phyloP scores from a whole-genome alignment of 1,284 basidiomycete species.

The Heterobasidion occidentale region DNA sequence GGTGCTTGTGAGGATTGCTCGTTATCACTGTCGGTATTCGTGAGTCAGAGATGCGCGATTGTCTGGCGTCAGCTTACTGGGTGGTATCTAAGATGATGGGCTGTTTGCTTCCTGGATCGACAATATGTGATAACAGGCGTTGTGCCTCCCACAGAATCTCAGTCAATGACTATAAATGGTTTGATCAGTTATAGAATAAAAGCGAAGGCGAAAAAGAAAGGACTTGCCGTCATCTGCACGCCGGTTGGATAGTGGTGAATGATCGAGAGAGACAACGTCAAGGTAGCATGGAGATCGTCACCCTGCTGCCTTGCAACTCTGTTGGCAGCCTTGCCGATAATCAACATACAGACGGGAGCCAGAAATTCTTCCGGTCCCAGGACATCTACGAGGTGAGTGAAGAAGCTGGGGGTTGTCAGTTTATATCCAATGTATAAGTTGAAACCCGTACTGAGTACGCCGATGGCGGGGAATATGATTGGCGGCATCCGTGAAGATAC shows the following conservation, averaged over 20 bases:
- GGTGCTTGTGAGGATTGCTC: constrained; percentile 39
- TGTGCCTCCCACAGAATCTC: constrained; percentile 64
- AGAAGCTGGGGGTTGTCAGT: constrained; percentile 55
- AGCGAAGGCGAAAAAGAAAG: constrained; percentile 4
- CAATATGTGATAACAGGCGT: constrained; percentile 45
- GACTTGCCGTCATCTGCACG: constrained; percentile 50
- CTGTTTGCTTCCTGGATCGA: constrained; percentile 27
- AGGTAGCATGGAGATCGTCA: constrained; percentile 50
- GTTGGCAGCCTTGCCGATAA: constrained; percentile 75
- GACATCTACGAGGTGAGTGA: constrained; percentile 83
- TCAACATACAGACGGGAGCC: constrained; percentile 77
- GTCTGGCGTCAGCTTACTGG: constrained; percentile 31
- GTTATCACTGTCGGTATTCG: constrained; percentile 34
- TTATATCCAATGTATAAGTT: background rate
- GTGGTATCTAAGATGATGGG: constrained; percentile 49
- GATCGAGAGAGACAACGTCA: constrained; percentile 62
- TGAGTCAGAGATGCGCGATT: too few species aligned
- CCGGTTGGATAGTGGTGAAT: constrained; percentile 49
- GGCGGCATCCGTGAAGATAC: constrained; percentile 85
- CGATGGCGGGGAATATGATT: constrained; percentile 86
- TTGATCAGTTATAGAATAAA: constrained; percentile 15
- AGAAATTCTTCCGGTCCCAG: constrained; percentile 81
- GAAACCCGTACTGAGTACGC: constrained; percentile 57
- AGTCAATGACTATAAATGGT: constrained; percentile 42
- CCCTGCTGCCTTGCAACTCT: constrained; percentile 61